A percentile compares a stretch with the other conserved stretches of the same genome.
Evolutionary conservation across 257 asterid species (phyloP).

Genomic region (Rehmannia glutinosa): DNA sequence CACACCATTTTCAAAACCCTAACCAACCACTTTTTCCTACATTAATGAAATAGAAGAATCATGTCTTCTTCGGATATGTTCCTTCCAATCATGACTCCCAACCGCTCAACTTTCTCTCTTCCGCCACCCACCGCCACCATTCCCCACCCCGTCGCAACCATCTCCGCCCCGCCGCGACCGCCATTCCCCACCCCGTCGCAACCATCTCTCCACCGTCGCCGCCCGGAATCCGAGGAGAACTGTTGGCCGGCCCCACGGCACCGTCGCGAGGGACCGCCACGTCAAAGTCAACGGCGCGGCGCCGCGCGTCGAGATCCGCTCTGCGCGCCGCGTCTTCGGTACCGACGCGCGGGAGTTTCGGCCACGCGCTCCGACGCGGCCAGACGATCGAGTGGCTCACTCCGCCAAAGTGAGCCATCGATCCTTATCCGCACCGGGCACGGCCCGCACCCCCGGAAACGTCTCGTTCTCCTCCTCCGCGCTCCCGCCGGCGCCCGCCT

Average conservation of each 20-base stretch:
- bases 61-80: conserved; percentile 15
- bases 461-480: conserved; percentile 23
- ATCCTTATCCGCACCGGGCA: conserved; percentile 30
- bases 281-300: conserved; percentile 27
- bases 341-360: conserved; percentile 31
- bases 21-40: not conserved
- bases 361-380: conserved; percentile 28
- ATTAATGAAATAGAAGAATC: not conserved
- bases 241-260: no score
- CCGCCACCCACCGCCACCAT: not conserved
- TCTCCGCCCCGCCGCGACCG: no score
- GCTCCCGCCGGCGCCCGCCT: conserved; percentile 15
- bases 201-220: not conserved
- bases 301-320: conserved; percentile 29
- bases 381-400: conserved; percentile 39
- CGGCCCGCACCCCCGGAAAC: conserved; percentile 17
- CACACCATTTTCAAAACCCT: no score
- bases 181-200: no score
- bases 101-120: not conserved
- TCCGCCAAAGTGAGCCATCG: conserved; percentile 28
- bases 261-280: conserved; percentile 24
- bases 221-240: no score
- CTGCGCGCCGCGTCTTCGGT: conserved; percentile 21
- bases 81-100: not conserved
- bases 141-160: not conserved